Evolutionary conservation across 2,329 filamentous ascomycete species (phyloP).

Genomic region (Fusarium xyrophilum): DNA sequence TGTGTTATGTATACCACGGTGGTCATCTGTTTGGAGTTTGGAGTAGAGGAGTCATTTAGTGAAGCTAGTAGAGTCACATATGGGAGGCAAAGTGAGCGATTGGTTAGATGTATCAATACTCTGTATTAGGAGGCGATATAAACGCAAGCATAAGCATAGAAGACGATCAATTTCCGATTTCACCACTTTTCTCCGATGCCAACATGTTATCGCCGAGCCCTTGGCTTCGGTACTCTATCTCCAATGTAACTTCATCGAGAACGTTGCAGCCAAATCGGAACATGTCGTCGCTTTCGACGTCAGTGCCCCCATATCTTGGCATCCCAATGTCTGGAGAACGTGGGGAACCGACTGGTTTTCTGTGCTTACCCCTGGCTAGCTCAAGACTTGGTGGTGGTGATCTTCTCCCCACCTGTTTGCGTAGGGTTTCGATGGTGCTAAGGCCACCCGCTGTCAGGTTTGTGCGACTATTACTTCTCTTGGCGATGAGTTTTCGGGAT

Average conservation of each 20-base stretch:
- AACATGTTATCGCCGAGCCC: background rate
- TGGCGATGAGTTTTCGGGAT: background rate
- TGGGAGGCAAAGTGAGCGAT: constrained; percentile 5
- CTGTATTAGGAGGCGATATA: background rate
- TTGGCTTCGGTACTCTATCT: background rate
- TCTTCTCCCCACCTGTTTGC: constrained; percentile 11
- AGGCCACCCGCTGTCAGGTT: background rate
- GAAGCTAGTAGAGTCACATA: background rate
- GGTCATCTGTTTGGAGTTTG: background rate
- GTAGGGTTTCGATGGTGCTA: background rate
- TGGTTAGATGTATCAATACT: background rate
- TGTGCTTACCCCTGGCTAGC: background rate
- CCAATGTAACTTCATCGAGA: background rate
- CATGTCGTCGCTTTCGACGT: background rate
- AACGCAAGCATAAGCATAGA: background rate
- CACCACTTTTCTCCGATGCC: background rate
- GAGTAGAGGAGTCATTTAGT: background rate
- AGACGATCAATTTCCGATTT: background rate
- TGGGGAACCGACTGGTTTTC: constrained; percentile 17
- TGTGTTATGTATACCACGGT: background rate
- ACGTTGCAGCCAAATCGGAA: background rate
- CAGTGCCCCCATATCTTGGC: constrained; percentile 19
- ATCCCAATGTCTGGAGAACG: constrained; percentile 13
- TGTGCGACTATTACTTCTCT: background rate
- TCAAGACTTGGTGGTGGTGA: background rate